phyloP scores from a whole-genome alignment of 805 yeast genomes.

The Candida coquimbonensis region DNA sequence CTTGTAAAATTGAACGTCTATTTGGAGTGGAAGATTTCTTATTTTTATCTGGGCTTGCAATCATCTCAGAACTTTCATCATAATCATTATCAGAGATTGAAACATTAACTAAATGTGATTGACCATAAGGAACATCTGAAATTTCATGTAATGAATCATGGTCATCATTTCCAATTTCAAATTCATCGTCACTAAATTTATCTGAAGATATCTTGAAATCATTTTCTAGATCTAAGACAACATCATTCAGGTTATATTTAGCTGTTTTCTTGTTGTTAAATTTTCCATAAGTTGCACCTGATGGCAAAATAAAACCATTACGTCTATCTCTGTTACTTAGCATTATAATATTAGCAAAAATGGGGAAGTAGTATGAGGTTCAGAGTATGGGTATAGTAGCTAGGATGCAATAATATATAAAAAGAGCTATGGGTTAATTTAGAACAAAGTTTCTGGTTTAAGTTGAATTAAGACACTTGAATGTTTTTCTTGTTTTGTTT shows the following conservation, averaged over 20 bases:
- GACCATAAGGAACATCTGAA: slow-evolving; percentile 17
- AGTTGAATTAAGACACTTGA: too few relatives aligned
- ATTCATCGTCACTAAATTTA: slow-evolving; percentile 19
- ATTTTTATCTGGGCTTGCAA: slow-evolving; percentile 13
- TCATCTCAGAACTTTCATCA: slow-evolving; percentile 10
- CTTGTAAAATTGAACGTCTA: slow-evolving; percentile 11
- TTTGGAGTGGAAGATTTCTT: slow-evolving; percentile 6
- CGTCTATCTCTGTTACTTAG: slow-evolving; percentile 19
- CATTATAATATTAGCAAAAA: slow-evolving; percentile 8
- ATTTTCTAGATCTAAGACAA: slow-evolving; percentile 15
- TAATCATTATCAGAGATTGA: slow-evolving; percentile 21
- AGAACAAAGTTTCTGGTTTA: too few relatives aligned
- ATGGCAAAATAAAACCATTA: slow-evolving; percentile 19
- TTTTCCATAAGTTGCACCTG: slow-evolving; percentile 18
- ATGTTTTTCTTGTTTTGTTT: too few relatives aligned
- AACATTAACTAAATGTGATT: slow-evolving; percentile 15
- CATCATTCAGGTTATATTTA: slow-evolving; percentile 18
- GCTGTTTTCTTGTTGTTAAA: slow-evolving; percentile 19
- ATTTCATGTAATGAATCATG: slow-evolving; percentile 9
- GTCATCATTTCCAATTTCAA: slow-evolving; percentile 6
- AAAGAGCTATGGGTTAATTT: too few relatives aligned
- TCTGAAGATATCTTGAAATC: slow-evolving; percentile 22
- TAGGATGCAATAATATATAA: too few relatives aligned
- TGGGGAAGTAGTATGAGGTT: neutral
- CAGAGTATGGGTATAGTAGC: too few relatives aligned